phyloP scores from a whole-genome alignment of 2,329 filamentous ascomycete genomes.

The Fusarium pseudocircinatum region DNA sequence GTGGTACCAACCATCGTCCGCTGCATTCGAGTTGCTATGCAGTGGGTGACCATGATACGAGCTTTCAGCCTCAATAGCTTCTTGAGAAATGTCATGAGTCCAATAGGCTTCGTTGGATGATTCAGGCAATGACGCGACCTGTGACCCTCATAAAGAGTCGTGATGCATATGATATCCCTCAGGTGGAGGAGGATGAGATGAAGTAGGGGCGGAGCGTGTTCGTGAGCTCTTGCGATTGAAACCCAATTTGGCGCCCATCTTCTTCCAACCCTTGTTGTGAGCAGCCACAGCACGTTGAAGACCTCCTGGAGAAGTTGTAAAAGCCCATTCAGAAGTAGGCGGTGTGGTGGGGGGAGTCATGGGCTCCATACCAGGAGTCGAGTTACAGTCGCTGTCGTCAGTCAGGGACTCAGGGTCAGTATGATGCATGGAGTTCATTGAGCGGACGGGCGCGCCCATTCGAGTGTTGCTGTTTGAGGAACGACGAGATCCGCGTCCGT shows the following conservation, averaged over 20 bases:
- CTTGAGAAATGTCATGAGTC: conserved; percentile 25
- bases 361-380: conserved; percentile 65
- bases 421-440: conserved; percentile 57
- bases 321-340: conserved; percentile 67
- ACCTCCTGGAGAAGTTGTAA: conserved; percentile 61
- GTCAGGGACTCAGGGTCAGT: conserved; percentile 63
- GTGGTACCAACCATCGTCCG: conserved; percentile 33
- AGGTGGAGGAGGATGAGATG: conserved; percentile 53
- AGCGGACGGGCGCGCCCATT: conserved; percentile 46
- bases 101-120: conserved; percentile 43
- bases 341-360: conserved; percentile 81
- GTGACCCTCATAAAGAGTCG: conserved; percentile 65
- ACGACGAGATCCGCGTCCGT: conserved; percentile 56
- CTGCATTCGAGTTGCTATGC: conserved; percentile 33
- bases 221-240: conserved; percentile 63
- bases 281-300: conserved; percentile 64
- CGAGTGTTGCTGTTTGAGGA: conserved; percentile 46
- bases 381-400: conserved; percentile 73
- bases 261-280: conserved; percentile 70
- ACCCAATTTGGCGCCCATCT: conserved; percentile 69
- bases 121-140: conserved; percentile 64
- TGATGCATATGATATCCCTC: conserved; percentile 48
- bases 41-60: conserved; percentile 58
- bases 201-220: conserved; percentile 55
- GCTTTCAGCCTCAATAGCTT: conserved; percentile 52